phyloP scores from a whole-genome alignment of 2,329 filamentous ascomycete genomes.

The Sarocladium kiliense region DNA sequence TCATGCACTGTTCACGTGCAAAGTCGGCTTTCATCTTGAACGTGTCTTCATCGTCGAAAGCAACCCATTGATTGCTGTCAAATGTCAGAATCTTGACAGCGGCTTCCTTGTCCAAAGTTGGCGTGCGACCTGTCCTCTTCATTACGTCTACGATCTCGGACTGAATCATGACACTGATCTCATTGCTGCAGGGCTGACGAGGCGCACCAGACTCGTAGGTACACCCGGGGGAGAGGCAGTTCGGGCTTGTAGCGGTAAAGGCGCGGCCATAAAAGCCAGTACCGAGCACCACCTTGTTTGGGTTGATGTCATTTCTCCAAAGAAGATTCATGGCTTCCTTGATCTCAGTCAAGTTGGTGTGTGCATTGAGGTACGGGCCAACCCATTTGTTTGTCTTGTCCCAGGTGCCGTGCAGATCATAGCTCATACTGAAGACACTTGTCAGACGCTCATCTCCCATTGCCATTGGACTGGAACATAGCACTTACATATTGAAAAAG shows the following conservation, averaged over 20 bases:
- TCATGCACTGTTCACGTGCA: conserved; percentile 22
- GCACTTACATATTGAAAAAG: conserved; percentile 39
- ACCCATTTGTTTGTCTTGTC: conserved; percentile 21
- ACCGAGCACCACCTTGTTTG: conserved; percentile 37
- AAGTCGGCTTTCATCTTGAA: conserved; percentile 26
- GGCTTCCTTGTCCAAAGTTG: conserved; percentile 19
- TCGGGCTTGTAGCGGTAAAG: conserved; percentile 20
- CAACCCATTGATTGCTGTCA: conserved; percentile 30
- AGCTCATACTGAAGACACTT: too few species aligned
- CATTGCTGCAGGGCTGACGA: conserved; percentile 22
- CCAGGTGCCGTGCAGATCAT: conserved; percentile 34
- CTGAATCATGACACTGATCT: conserved; percentile 22
- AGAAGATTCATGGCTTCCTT: conserved; percentile 37
- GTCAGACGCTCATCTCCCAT: too few species aligned
- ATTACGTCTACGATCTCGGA: conserved; percentile 27
- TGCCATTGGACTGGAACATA: too few species aligned
- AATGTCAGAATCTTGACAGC: conserved; percentile 27
- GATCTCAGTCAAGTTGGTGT: conserved; percentile 46
- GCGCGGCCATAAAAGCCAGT: conserved; percentile 39
- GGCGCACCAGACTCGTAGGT: conserved; percentile 20
- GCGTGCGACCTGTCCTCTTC: conserved; percentile 9
- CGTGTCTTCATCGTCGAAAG: conserved; percentile 30
- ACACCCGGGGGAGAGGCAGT: conserved; percentile 24
- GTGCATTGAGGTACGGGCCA: conserved; percentile 27
- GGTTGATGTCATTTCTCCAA: conserved; percentile 39